These are phyloP conservation scores for Limonomyces culmigenus DNA, from an alignment of 1,284 basidiomycete genomes.

Conservation along the genomic window DNA sequence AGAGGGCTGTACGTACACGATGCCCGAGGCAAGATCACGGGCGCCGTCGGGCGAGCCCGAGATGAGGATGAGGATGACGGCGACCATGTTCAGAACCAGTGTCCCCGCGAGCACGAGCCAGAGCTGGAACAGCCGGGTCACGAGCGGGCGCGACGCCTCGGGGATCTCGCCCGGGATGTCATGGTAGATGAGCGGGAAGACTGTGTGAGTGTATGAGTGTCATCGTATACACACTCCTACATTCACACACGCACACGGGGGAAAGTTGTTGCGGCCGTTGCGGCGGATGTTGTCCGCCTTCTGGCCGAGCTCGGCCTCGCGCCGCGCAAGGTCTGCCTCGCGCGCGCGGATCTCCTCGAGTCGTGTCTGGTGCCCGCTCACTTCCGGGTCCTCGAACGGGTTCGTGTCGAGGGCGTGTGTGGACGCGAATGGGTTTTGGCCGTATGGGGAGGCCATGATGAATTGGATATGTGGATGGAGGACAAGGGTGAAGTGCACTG, in stretches of 20 bases:
- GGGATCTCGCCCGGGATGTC: conserved; percentile 84
- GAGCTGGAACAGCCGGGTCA: conserved; percentile 74
- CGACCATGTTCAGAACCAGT: conserved; percentile 80
- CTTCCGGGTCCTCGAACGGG: conserved; percentile 63
- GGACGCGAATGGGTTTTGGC: conserved; percentile 67
- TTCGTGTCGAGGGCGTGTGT: conserved; percentile 70
- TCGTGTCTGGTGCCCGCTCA: conserved; percentile 15
- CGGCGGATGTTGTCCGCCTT: conserved; percentile 58
- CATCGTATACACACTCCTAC: conserved; percentile 3
- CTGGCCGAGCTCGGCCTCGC: conserved; percentile 54
- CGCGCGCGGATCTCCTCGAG: conserved; percentile 51
- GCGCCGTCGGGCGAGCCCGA: conserved; percentile 65
- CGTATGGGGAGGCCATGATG: conserved; percentile 21
- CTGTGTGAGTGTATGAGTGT: conserved; percentile 20
- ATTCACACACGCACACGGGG: conserved; percentile 41
- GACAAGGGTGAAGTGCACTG: not conserved
- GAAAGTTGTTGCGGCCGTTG: conserved; percentile 83
- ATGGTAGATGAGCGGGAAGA: conserved; percentile 90
- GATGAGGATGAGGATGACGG: conserved; percentile 76
- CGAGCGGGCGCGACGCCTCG: conserved; percentile 60
- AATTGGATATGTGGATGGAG: not conserved
- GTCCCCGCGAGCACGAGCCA: conserved; percentile 74
- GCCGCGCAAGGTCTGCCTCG: conserved; percentile 64
- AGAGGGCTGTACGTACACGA: conserved; percentile 55
- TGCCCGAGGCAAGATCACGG: conserved; percentile 64